A percentile compares a stretch with the other conserved stretches of the same genome.
phyloP scores from a whole-genome alignment of 768 basidiomycete genomes.

The Lactarius sanguifluus region DNA sequence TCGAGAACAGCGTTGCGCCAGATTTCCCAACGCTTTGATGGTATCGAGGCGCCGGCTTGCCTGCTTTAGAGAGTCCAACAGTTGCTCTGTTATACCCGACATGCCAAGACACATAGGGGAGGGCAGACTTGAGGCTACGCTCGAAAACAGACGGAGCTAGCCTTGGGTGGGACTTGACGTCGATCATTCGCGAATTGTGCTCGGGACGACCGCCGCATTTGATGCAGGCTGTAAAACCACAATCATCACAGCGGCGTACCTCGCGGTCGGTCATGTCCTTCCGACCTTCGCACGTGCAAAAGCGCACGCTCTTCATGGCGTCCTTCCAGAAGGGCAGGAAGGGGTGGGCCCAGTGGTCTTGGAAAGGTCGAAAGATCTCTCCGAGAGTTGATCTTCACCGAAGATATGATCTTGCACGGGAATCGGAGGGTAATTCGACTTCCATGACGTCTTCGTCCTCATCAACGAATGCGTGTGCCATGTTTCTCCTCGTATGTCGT shows the following conservation, averaged over 20 bases:
- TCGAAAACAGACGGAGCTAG: constrained; percentile 71
- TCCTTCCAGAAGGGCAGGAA: constrained; percentile 57
- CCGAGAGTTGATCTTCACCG: constrained; percentile 67
- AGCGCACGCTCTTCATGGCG: constrained; percentile 70
- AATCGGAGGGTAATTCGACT: constrained; percentile 42
- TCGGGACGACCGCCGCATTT: constrained; percentile 91
- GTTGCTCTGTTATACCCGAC: constrained; percentile 45
- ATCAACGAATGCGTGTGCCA: constrained; percentile 35
- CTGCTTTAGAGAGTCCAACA: constrained; percentile 53
- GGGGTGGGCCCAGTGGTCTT: constrained; percentile 44
- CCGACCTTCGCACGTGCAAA: constrained; percentile 91
- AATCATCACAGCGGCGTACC: constrained; percentile 71
- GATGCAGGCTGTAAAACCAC: constrained; percentile 74
- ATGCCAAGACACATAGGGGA: constrained; percentile 89
- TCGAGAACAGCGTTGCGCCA: constrained; percentile 67
- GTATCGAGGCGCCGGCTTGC: constrained; percentile 43
- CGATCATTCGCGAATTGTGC: constrained; percentile 66
- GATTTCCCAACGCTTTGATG: constrained; percentile 57
- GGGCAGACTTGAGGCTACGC: constrained; percentile 69
- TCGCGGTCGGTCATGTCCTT: constrained; percentile 67
- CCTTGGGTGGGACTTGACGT: constrained; percentile 54
- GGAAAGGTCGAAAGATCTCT: constrained; percentile 69
- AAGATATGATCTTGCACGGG: constrained; percentile 54
- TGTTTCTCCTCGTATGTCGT: constrained; percentile 69
- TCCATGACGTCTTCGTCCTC: constrained; percentile 47